Base-by-base conservation (phyloP, 2,329 filamentous ascomycete genomes). In the Ascochyta fabae region DNA sequence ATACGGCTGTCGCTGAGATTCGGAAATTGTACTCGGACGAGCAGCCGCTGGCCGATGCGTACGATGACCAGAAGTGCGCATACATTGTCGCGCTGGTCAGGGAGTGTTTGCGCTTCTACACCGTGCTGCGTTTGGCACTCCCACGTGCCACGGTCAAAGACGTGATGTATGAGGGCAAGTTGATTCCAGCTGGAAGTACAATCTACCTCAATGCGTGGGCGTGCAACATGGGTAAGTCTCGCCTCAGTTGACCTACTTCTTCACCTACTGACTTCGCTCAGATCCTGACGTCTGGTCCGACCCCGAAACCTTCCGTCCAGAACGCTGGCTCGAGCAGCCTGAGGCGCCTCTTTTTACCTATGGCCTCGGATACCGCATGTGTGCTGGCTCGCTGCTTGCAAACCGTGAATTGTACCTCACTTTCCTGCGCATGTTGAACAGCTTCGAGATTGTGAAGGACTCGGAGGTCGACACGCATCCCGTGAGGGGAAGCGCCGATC, bases 201-300 rank as follows among this genome's bases (percentile, higher is more conserved):
- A 80, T 88, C 33, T 89, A 88, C 69, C 74, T 89, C 24, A 89
- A 89, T 54, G 84, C 85, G 0, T 88, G 86, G 86, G 86, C 86
- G 3, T 88, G 86, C 64, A 88, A 89, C 58, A 87, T 87, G 84
- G 85, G 84, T 85, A 75, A 66, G 79, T 71, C 43, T n/a, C 23
- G 22, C 16, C 24, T 42, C 48, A 10, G 9, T 16, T 7, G 13
- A 16, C n/a, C 15, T 19, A 26, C 16, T 24, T 27, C n/a, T 27
- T 8, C 13, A 27, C 15, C n/a, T 5, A 7, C 40, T 35, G 31
- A 29, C 23, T 10, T 9, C 5, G 7, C 23, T 58, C 36, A 72
- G 84, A 87, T 64, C 75, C 79, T 0, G 78, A 80, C 10, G 79
- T 86, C n/a, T 87, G 83, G 83, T 69, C 66, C 13, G 85, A 88